Evolutionary conservation across 1,139 yeast species (phyloP).

Genomic region (Pichia sp.): DNA sequence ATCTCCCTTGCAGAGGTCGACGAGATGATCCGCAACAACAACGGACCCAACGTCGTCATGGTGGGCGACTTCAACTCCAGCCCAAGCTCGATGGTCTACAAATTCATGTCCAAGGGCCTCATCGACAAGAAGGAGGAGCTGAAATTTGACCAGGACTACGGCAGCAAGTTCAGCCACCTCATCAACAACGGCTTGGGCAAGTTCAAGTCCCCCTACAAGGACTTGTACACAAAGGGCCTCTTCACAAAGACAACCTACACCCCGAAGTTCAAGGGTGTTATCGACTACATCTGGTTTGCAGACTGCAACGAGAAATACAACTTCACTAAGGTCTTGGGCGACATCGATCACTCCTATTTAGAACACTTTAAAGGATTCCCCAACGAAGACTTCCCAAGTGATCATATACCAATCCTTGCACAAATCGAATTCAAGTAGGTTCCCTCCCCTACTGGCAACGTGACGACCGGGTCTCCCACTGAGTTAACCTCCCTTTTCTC

Average conservation of each 20-base stretch:
- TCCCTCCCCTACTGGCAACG: too few species aligned
- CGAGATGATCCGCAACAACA: conserved; percentile 13
- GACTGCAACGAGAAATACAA: conserved; percentile 30
- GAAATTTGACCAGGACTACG: conserved; percentile 21
- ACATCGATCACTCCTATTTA: conserved; percentile 27
- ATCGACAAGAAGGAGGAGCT: conserved; percentile 12
- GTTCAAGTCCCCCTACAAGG: conserved; percentile 31
- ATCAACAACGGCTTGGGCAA: conserved; percentile 25
- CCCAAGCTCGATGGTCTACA: conserved; percentile 46
- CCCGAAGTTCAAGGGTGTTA: conserved; percentile 45
- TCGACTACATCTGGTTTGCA: conserved; percentile 59
- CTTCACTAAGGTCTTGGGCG: conserved; percentile 34
- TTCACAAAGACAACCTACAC: conserved; percentile 51
- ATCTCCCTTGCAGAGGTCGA: conserved; percentile 27
- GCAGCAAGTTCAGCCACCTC: conserved; percentile 24
- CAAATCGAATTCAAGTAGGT: conserved; percentile 23
- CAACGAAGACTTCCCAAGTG: conserved; percentile 42
- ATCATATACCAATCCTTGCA: conserved; percentile 39
- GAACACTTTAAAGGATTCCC: conserved; percentile 36
- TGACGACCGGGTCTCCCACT: too few species aligned
- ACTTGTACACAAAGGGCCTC: conserved; percentile 22
- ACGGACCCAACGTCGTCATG: conserved; percentile 30
- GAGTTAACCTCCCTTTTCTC: too few species aligned
- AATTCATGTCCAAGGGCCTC: conserved; percentile 39
- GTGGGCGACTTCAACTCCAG: conserved; percentile 55